Base-by-base conservation (phyloP, 2,329 filamentous ascomycete species). In the Phialemonium atrogriseum region DNA sequence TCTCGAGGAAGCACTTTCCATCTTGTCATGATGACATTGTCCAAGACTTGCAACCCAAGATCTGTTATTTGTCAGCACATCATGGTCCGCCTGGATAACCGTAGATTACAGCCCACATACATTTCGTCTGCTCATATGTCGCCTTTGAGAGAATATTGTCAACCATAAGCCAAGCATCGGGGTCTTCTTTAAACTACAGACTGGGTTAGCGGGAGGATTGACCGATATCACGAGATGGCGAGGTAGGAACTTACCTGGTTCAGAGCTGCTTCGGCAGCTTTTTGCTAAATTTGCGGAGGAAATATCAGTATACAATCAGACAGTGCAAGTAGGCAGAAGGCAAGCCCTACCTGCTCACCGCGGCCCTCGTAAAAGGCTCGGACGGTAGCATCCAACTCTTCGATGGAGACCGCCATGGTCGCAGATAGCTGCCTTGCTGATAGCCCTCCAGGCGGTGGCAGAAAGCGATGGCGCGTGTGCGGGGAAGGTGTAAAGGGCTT, bases 1-100 rank as follows among this genome's bases (percentile, higher is more conserved):
- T 96, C 89, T 52, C 87, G 79, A 32, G 91, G 91, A 41, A 98
- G 67, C 37, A 96, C 87, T 68, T 95, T 98, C 93, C 91, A 98
- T 68, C 91, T 80, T 46, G 91, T 98, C 78, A 89, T 85, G 57
- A 98, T 96, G 45, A 98, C 89, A 75, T 86, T 87, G 66, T 98
- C 91, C 43, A 98, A 77, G 45, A 98, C 88, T 64, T 98, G 91
- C 45, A 98, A 70, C 33, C 88, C 91, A 51, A 98, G 71, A 59
- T 94, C 86, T 93, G 48, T 27, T 23, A 33, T 38, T 32, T 29
- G 49, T 59, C 32, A 56, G 50, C 43, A 45, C n/a, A n/a, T n/a
- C n/a, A n/a, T n/a, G n/a, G n/a, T n/a, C n/a, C n/a, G n/a, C n/a
- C n/a, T n/a, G n/a, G n/a, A n/a, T n/a, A n/a, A n/a, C n/a, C n/a